These are phyloP conservation scores for Tuber magnatum DNA, from an alignment of 495 filamentous ascomycete genomes.

Conservation along the genomic window DNA sequence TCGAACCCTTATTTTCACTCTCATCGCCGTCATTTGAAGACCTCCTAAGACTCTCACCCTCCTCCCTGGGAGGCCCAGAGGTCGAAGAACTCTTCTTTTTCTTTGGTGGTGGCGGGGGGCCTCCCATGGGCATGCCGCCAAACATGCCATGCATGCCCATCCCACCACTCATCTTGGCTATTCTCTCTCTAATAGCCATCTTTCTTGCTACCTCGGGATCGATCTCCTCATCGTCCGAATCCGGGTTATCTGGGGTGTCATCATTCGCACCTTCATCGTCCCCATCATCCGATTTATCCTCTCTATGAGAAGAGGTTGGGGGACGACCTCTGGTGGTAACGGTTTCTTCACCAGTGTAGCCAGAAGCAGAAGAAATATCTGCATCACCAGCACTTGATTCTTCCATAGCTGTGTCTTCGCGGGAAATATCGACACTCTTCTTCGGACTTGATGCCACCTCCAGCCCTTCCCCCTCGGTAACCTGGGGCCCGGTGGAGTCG, in stretches of 20 bases:
- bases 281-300: constrained; percentile 43
- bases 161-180: constrained; percentile 97
- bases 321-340: constrained; percentile 10
- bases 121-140: constrained; percentile 58
- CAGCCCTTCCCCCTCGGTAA: constrained; percentile 10
- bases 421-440: constrained; percentile 40
- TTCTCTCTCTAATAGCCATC: constrained; percentile 83
- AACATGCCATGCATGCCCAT: constrained; percentile 98
- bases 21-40: constrained; percentile 45
- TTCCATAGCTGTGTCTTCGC: constrained; percentile 36
- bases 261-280: constrained; percentile 46
- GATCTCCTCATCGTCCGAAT: constrained; percentile 82
- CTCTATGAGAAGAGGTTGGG: constrained; percentile 29
- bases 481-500: constrained; percentile 12
- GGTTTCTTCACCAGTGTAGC: constrained; percentile 12
- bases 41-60: constrained; percentile 42
- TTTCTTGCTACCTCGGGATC: constrained; percentile 82
- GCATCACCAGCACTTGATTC: constrained; percentile 23
- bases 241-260: constrained; percentile 49
- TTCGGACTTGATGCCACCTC: constrained; percentile 19
- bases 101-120: constrained; percentile 51
- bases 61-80: constrained; percentile 48
- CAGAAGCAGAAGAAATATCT: constrained; percentile 20
- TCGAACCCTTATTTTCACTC: constrained; percentile 38
- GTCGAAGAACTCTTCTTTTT: constrained; percentile 57